Evolutionary conservation across 371 early-diverging fungal genomes (phyloP), one percentile per base, ranked within the genome.

Genomic region (Rhizopus stolonifer): DNA sequence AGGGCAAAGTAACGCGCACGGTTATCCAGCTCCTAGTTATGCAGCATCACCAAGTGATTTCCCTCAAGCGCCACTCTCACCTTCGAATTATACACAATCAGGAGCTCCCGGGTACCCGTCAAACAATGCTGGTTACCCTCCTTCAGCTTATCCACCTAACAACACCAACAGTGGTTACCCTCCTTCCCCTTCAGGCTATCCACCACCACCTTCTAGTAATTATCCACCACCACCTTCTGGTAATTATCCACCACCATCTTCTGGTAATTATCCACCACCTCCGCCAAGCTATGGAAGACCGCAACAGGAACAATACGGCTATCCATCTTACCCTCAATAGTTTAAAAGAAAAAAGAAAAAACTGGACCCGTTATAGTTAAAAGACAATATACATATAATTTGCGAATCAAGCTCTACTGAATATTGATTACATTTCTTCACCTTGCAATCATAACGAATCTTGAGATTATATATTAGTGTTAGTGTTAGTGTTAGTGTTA

Each of bases 241-340:
- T 6, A 36, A 36, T 15, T 36, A 36, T 36, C 36, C 36, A 0
- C 43, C 63, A 25, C 38, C 54, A 7, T 25, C 58, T 43, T 26
- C 48, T 29, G 21, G 42, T 7, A 42, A 42, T 13, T 42, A 42
- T 42, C 42, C 42, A 1, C 43, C 63, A 22, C 31, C 54, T 7
- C 26, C 58, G 23, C 21, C 48, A 22, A 49, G 23, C 21, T 48
- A 49, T 29, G 45, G 45, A 22, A 50, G 40, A 17, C 52, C 61
- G 9, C 44, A 33, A n/a, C 23, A 51, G 23, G 39, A 58, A 34
- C 58, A 44, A 26, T 52, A 58, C 38, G 59, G 56, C 9, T 63
- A 63, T 47, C 58, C 58, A 15, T 31, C 38, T 23, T 52, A 54
- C 32, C 64, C 64, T 23, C 63, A 57, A 44, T 57, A 57, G 53